Percentiles rank a stretch among this genome's conserved stretches.
Conservation (phyloP, 129 eudicot genomes). For the Tanacetum coccineum region DNA sequence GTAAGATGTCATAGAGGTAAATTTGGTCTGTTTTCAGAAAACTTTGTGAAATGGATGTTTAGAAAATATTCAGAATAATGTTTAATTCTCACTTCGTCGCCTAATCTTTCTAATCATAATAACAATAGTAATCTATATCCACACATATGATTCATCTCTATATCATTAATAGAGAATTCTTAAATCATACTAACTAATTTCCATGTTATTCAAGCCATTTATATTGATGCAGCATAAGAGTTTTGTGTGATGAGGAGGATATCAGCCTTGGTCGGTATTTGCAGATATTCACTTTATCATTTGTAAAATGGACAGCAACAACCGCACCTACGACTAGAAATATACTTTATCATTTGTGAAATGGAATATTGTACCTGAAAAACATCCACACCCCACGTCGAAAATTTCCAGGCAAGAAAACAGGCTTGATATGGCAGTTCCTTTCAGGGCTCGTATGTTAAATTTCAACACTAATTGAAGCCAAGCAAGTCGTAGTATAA, state of each 20-base stretch:
- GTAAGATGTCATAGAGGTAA: too few relatives aligned
- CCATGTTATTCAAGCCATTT: background rate
- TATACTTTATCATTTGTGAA: background rate
- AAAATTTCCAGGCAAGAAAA: slow-evolving; percentile 68
- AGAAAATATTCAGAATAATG: too few relatives aligned
- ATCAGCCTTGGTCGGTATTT: background rate
- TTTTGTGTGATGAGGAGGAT: background rate
- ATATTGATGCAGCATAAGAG: background rate
- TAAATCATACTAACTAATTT: too few relatives aligned
- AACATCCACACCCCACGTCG: slow-evolving; percentile 93
- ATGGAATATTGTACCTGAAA: slow-evolving; percentile 55
- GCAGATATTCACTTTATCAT: too few relatives aligned
- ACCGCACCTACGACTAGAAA: background rate
- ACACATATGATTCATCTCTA: too few relatives aligned
- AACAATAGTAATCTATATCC: too few relatives aligned
- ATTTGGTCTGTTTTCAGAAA: too few relatives aligned
- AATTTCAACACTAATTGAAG: slow-evolving; percentile 57
- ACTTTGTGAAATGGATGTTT: too few relatives aligned
- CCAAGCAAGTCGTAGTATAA: slow-evolving; percentile 69
- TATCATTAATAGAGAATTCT: too few relatives aligned
- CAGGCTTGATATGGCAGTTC: slow-evolving; percentile 42
- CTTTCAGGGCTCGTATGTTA: slow-evolving; percentile 43
- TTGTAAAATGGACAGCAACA: background rate
- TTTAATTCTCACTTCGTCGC: too few relatives aligned
- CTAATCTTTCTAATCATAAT: too few relatives aligned